phyloP scores from a whole-genome alignment of 495 filamentous ascomycete genomes.

The Daldinia bambusicola region DNA sequence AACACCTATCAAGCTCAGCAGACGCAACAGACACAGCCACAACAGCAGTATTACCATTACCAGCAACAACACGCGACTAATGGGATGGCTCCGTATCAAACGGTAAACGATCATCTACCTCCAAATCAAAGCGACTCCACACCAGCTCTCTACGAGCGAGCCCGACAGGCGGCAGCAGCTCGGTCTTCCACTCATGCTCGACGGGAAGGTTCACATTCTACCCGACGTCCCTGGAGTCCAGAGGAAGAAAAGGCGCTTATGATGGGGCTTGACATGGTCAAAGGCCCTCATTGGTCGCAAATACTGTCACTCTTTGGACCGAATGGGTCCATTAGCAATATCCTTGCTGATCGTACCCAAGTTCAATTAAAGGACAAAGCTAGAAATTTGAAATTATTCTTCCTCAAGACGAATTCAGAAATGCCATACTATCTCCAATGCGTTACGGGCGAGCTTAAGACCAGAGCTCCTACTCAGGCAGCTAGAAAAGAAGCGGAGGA shows the following conservation, averaged over 20 bases:
- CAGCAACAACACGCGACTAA: slow-evolving; percentile 36
- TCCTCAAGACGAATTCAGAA: slow-evolving; percentile 91
- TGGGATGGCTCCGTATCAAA: slow-evolving; percentile 41
- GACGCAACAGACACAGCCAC: slow-evolving; percentile 34
- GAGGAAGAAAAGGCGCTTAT: slow-evolving; percentile 94
- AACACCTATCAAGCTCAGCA: slow-evolving; percentile 49
- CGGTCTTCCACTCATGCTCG: slow-evolving; percentile 80
- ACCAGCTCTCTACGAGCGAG: slow-evolving; percentile 81
- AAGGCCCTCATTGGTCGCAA: slow-evolving; percentile 95
- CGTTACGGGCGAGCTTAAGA: slow-evolving; percentile 94
- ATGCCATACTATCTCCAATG: slow-evolving; percentile 91
- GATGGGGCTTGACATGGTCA: slow-evolving; percentile 89
- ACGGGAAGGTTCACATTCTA: slow-evolving; percentile 80
- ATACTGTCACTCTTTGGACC: slow-evolving; percentile 89
- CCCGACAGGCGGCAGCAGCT: slow-evolving; percentile 81
- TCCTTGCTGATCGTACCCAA: slow-evolving; percentile 91
- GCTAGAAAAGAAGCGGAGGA: slow-evolving; percentile 84
- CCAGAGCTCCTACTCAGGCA: slow-evolving; percentile 83
- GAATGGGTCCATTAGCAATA: slow-evolving; percentile 82
- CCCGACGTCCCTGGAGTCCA: slow-evolving; percentile 86
- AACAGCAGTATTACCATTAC: slow-evolving; percentile 43
- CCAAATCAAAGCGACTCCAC: slow-evolving; percentile 81
- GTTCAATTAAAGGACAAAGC: slow-evolving; percentile 97
- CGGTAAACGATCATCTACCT: slow-evolving; percentile 58
- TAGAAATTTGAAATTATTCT: slow-evolving; percentile 92